Evolutionary conservation across 23 red algal genomes (phyloP).

Genomic region (Rhodosorus marinus): DNA sequence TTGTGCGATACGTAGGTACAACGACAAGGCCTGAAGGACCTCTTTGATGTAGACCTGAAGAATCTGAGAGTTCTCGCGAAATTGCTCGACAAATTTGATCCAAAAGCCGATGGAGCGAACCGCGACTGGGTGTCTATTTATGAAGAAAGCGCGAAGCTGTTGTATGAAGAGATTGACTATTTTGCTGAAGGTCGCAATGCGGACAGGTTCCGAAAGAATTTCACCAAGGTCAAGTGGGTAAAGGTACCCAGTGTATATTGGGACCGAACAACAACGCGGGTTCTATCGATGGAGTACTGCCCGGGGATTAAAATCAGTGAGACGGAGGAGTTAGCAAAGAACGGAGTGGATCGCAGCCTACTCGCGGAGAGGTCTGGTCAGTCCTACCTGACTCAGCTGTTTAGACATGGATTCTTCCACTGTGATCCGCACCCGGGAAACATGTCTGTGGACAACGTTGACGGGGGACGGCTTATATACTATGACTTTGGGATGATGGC

Average conservation of each 20-base stretch:
- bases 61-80: constrained; percentile 46
- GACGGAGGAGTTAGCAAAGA: constrained; percentile 24
- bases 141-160: constrained; percentile 64
- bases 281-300: constrained; percentile 93
- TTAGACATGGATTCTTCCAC: constrained; percentile 91
- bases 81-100: constrained; percentile 55
- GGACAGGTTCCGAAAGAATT: constrained; percentile 54
- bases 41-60: constrained; percentile 90
- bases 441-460: constrained; percentile 43
- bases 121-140: constrained; percentile 79
- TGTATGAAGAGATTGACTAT: constrained; percentile 99
- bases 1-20: too few species aligned
- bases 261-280: constrained; percentile 36
- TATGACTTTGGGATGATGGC: constrained; percentile 94
- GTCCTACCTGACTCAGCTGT: constrained; percentile 67
- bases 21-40: constrained; percentile 60
- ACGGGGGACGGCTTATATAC: constrained; percentile 48
- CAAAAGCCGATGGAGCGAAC: constrained; percentile 42
- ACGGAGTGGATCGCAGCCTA: constrained; percentile 42
- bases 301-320: constrained; percentile 80
- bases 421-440: constrained; percentile 91
- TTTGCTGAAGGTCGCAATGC: constrained; percentile 61
- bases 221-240: constrained; percentile 35
- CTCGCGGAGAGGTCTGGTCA: constrained; percentile 43
- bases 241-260: constrained; percentile 49